phyloP scores from a whole-genome alignment of 805 yeast genomes.

The Metschnikowia gruessii region DNA sequence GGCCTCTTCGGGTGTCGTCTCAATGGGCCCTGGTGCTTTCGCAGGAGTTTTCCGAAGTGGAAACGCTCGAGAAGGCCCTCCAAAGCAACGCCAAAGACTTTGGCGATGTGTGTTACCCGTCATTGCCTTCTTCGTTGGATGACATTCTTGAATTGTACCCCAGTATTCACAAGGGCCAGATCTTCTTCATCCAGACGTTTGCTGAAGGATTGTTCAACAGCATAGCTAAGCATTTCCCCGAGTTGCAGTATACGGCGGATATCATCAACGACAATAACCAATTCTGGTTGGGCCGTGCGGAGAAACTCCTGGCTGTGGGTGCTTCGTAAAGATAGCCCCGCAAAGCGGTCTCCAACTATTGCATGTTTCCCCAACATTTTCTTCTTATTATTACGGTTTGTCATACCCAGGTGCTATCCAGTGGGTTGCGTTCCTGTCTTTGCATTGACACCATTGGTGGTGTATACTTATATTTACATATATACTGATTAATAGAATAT shows the following conservation, averaged over 20 bases:
- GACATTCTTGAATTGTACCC: conserved; percentile 48
- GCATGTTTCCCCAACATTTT: neutral
- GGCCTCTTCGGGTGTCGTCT: conserved; percentile 71
- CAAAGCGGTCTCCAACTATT: neutral
- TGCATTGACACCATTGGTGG: conserved; percentile 1
- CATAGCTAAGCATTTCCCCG: conserved; percentile 59
- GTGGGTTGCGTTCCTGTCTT: neutral
- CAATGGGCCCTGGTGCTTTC: conserved; percentile 85
- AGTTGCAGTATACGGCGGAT: conserved; percentile 52
- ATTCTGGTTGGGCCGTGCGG: conserved; percentile 47
- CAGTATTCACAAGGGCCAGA: conserved; percentile 63
- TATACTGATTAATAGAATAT: conserved; percentile 1
- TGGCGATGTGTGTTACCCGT: conserved; percentile 24
- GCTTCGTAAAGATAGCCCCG: neutral
- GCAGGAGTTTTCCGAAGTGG: conserved; percentile 72
- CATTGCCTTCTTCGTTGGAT: conserved; percentile 39
- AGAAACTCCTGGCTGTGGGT: conserved; percentile 2
- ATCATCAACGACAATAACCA: conserved; percentile 51
- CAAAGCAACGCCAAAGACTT: conserved; percentile 5
- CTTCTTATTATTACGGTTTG: neutral
- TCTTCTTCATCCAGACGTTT: conserved; percentile 78
- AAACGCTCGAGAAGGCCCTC: conserved; percentile 44
- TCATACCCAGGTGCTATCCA: neutral
- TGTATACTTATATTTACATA: neutral
- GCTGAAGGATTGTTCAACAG: conserved; percentile 74